Percentiles rank a stretch among this genome's conserved stretches.
These are phyloP conservation scores for Ploettnerulaceae sp. DNA, from an alignment of 2,329 filamentous ascomycete species.

Conservation along the genomic window DNA sequence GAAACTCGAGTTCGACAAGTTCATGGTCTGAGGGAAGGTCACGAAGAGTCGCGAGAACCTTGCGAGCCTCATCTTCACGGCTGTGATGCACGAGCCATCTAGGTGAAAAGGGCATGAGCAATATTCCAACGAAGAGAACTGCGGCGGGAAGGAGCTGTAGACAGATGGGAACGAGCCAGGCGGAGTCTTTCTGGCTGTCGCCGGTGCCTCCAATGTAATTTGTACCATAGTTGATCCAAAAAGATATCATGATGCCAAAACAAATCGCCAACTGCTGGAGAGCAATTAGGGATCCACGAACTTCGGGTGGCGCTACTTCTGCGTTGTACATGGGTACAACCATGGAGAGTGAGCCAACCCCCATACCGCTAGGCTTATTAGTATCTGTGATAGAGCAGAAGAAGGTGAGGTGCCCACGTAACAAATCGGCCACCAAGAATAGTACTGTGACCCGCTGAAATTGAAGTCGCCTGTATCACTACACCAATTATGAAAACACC, in stretches of 20 bases:
- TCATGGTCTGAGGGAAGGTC: constrained; percentile 38
- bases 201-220: constrained; percentile 18
- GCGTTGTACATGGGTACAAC: constrained; percentile 42
- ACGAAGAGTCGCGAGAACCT: constrained; percentile 40
- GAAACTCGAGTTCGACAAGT: constrained; percentile 40
- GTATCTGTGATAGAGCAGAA: no score
- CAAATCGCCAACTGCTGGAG: constrained; percentile 60
- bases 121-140: constrained; percentile 41
- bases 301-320: constrained; percentile 53
- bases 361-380: no score
- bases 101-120: constrained; percentile 41
- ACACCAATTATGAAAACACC: constrained; percentile 66
- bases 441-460: constrained; percentile 48
- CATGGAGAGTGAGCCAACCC: constrained; percentile 58
- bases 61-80: constrained; percentile 45
- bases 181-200: no score
- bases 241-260: constrained; percentile 46
- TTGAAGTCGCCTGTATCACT: constrained; percentile 60
- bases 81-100: constrained; percentile 42
- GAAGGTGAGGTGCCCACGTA: no score
- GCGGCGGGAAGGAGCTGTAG: constrained; percentile 44
- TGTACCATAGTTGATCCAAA: constrained; percentile 43
- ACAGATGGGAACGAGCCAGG: constrained; percentile 42
- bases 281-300: constrained; percentile 58
- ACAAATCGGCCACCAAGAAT: constrained; percentile 70